Evolutionary conservation across 352 stramenopile genomes (phyloP).

Genomic region (Thraustotheca clavata): DNA sequence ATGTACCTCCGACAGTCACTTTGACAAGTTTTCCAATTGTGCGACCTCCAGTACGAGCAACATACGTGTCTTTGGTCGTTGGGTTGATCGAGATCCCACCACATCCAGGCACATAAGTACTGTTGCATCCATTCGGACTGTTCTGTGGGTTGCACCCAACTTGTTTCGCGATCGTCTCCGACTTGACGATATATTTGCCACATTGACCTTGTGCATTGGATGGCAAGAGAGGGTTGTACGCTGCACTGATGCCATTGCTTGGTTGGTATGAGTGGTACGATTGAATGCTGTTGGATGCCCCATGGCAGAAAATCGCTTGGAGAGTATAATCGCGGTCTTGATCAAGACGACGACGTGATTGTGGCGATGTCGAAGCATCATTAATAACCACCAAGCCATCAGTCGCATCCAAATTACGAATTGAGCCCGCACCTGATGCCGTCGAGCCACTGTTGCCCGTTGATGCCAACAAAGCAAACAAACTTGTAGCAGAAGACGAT

Average conservation of each 20-base stretch:
- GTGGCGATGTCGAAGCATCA: not conserved
- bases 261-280: constrained; percentile 8
- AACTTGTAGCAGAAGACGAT: too few species aligned
- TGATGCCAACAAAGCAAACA: constrained; percentile 13
- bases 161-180: constrained; percentile 57
- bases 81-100: constrained; percentile 66
- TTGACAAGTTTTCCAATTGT: constrained; percentile 55
- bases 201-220: constrained; percentile 15
- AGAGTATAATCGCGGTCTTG: constrained; percentile 9
- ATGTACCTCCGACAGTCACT: constrained; percentile 42
- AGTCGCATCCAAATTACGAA: not conserved
- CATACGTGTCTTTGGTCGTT: constrained; percentile 49
- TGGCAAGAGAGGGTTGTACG: not conserved
- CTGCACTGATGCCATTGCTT: not conserved
- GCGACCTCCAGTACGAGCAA: constrained; percentile 63
- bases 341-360: not conserved
- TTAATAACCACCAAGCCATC: not conserved
- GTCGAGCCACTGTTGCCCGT: too few species aligned
- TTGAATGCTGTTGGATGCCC: constrained; percentile 13
- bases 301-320: constrained; percentile 6
- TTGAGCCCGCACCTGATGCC: not conserved
- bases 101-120: constrained; percentile 70
- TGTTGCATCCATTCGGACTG: constrained; percentile 47
- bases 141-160: constrained; percentile 59
- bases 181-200: constrained; percentile 29